Evolutionary conservation across 192 early-diverging fungal genomes (phyloP).

Genomic region (Rhizoclosmatium globosum): DNA sequence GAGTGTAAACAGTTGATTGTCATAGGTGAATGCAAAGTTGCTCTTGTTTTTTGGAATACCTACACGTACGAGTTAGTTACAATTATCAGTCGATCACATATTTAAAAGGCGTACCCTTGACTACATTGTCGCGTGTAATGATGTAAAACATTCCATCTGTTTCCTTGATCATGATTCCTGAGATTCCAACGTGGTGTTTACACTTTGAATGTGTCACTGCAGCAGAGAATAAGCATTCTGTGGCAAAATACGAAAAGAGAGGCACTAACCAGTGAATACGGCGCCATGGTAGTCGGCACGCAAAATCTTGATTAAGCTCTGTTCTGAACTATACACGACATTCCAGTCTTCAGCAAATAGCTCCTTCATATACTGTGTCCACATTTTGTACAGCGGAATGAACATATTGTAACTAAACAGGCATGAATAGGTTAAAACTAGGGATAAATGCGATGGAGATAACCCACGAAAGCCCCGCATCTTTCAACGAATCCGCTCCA

Average conservation of each 20-base stretch:
- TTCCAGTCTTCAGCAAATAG: slow-evolving; percentile 45
- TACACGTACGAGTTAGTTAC: neutral
- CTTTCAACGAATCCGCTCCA: slow-evolving; percentile 66
- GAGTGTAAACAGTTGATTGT: slow-evolving; percentile 61
- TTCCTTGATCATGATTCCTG: slow-evolving; percentile 87
- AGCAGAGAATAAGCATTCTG: neutral
- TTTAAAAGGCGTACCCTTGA: slow-evolving; percentile 65
- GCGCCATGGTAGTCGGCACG: slow-evolving; percentile 92
- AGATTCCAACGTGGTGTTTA: slow-evolving; percentile 77
- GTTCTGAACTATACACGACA: neutral
- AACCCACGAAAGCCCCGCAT: slow-evolving; percentile 30
- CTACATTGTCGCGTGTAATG: slow-evolving; percentile 68
- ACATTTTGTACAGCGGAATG: slow-evolving; percentile 76
- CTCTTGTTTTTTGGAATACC: slow-evolving; percentile 76
- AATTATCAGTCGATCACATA: slow-evolving; percentile 11
- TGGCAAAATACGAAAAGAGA: neutral
- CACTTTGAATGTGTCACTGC: slow-evolving; percentile 78
- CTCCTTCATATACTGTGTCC: slow-evolving; percentile 78
- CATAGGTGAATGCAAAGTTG: slow-evolving; percentile 56
- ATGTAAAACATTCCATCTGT: slow-evolving; percentile 88
- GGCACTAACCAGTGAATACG: slow-evolving; percentile 65
- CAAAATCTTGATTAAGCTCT: slow-evolving; percentile 58
- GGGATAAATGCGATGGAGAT: neutral
- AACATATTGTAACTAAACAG: slow-evolving; percentile 67
- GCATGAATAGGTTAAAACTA: too few species aligned